A percentile compares a stretch with the other conserved stretches of the same genome.
Evolutionary conservation across 345 rosid species (phyloP).

Genomic region (Laguncularia racemosa): DNA sequence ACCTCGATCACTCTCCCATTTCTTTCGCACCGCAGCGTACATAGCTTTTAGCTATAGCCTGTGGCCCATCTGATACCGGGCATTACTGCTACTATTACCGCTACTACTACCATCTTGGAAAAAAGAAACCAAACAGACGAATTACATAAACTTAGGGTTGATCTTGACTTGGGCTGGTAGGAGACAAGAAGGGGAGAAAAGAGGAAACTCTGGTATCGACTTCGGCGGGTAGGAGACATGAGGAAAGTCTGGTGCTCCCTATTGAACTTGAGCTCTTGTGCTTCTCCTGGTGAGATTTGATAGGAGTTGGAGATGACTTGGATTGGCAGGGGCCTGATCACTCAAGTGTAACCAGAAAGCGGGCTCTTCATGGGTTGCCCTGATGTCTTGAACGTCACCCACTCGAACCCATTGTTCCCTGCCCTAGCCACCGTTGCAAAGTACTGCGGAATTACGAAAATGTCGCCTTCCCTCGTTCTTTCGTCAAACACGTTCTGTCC

Average conservation of each 20-base stretch:
- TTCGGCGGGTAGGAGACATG: conserved; percentile 17
- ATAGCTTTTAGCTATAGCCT: no score
- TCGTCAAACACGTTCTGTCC: conserved; percentile 19
- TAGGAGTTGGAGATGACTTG: conserved; percentile 23
- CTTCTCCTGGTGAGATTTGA: conserved; percentile 23
- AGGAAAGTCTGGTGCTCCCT: conserved; percentile 23
- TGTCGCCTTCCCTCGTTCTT: conserved; percentile 18
- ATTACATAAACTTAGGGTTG: no score
- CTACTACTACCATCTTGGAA: no score
- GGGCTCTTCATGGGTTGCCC: conserved; percentile 23
- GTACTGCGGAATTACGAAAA: conserved; percentile 33
- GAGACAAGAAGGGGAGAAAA: no score
- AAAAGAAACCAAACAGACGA: no score
- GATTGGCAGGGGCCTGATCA: conserved; percentile 26
- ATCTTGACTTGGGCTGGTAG: conserved; percentile 4
- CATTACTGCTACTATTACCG: no score
- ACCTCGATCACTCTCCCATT: no score
- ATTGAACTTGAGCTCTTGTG: conserved; percentile 19
- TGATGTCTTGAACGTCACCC: conserved; percentile 22
- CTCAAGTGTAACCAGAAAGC: conserved; percentile 23
- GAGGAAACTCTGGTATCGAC: conserved; percentile 12
- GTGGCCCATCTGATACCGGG: no score
- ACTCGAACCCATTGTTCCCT: conserved; percentile 24
- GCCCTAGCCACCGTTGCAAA: conserved; percentile 9
- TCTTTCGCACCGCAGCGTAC: no score